These are phyloP conservation scores for Acanthamoeba royreba DNA, from an alignment of 208 protist genomes.

Conservation along the genomic window DNA sequence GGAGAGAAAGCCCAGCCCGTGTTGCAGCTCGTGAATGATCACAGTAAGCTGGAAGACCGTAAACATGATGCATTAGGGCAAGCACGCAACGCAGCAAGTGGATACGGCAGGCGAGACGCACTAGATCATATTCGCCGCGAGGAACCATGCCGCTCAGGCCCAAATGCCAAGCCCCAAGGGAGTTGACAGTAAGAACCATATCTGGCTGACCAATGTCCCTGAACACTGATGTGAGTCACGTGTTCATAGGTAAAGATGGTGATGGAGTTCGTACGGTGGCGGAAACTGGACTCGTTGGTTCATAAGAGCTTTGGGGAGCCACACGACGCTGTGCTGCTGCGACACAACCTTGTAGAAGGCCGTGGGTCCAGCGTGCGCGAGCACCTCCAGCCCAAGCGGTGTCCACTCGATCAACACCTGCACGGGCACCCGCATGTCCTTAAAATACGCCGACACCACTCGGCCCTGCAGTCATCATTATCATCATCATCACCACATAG, in stretches of 20 bases:
- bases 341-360: slow-evolving; percentile 11
- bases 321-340: neutral
- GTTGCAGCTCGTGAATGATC: slow-evolving; percentile 15
- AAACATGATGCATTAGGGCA: neutral
- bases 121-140: neutral
- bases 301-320: slow-evolving; percentile 24
- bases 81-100: neutral
- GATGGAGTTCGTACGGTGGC: neutral
- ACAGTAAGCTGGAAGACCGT: neutral
- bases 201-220: neutral
- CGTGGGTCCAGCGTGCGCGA: neutral
- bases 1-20: slow-evolving; percentile 28
- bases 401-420: neutral
- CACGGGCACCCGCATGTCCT: neutral
- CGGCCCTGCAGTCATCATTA: neutral
- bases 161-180: neutral
- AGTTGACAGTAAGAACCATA: slow-evolving; percentile 27
- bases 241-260: neutral
- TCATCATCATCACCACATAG: too few species aligned
- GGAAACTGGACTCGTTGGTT: neutral
- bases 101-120: too few species aligned
- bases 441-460: neutral
- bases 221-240: neutral
- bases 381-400: neutral
- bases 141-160: neutral